Evolutionary conservation across 129 eudicot species (phyloP).

Genomic region (Tagetes erecta): DNA sequence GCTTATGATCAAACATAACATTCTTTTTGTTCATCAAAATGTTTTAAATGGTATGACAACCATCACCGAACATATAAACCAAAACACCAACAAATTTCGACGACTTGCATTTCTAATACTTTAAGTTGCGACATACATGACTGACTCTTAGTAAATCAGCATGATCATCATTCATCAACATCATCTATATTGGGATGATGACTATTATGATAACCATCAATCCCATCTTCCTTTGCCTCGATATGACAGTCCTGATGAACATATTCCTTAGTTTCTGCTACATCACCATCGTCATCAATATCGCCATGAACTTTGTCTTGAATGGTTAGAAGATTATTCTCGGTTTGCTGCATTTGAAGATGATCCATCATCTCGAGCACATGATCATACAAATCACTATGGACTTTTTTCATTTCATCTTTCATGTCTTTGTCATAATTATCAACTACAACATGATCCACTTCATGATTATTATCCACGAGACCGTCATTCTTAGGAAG

Average conservation of each 20-base stretch:
- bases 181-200: not conserved
- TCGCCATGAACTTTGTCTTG: not conserved
- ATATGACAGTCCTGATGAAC: not conserved
- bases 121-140: not conserved
- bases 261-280: not conserved
- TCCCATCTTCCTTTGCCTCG: not conserved
- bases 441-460: not conserved
- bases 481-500: not conserved
- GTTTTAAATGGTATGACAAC: not conserved
- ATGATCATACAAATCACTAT: not conserved
- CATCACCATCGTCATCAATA: not conserved
- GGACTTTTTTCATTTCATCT: not conserved
- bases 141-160: not conserved
- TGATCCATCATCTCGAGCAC: constrained; percentile 8
- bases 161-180: not conserved
- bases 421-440: not conserved
- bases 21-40: no score
- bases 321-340: not conserved
- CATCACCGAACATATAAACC: not conserved
- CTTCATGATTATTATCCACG: not conserved
- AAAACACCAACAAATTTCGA: not conserved
- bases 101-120: not conserved
- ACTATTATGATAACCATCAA: not conserved
- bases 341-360: not conserved
- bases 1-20: not conserved